Base-by-base conservation (phyloP, 2,329 filamentous ascomycete species). In the Colletotrichum sp. region DNA sequence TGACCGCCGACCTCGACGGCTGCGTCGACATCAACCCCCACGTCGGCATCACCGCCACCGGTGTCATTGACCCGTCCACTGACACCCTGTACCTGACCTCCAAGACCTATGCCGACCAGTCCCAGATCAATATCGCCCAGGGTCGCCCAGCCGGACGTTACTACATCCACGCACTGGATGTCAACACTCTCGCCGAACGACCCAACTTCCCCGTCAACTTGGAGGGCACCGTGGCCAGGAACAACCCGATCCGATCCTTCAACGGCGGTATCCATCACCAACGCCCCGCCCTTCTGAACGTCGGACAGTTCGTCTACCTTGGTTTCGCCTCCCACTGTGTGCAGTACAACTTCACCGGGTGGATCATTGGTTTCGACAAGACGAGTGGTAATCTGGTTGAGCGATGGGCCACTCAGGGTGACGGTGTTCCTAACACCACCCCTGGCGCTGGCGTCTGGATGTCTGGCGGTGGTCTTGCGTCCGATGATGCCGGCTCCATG, bases 291-390 rank as follows among this genome's bases (percentile, higher is more conserved):
- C 80, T 91, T 15, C 82, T 87, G 2, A 82, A 88, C 28, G 81
- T 87, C 0, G 87, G 87, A 3, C 83, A 87, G 67, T 85, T 84
- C 59, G 82, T 91, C 8, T 90, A 90, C 70, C 88, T 86, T 1
- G 89, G 85, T 0, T 91, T 91, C 75, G 90, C 88, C 1, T 90
- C 88, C 12, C 87, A 91, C 76, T 91, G 90, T 66, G 90, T 90
- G 28, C 84, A 88, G 71, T 91, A 88, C 80, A 90, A 91, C 79
- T 90, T 90, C 76, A 90, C 89, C 2, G 88, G 89, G 28, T 87
- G 87, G 83, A 82, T 91, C 55, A 83, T 91, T 55, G 88, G 88
- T 5, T 85, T 87, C 79, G 84, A 89, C 80, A 86, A 87, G 74
- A 84, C 83, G 1, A 83, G 81, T 0, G 84, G 84, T 16, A 78